Percentiles rank a stretch among this genome's conserved stretches.
These are phyloP conservation scores for Murraya koenigii DNA, from an alignment of 345 rosid genomes.

Conservation along the genomic window DNA sequence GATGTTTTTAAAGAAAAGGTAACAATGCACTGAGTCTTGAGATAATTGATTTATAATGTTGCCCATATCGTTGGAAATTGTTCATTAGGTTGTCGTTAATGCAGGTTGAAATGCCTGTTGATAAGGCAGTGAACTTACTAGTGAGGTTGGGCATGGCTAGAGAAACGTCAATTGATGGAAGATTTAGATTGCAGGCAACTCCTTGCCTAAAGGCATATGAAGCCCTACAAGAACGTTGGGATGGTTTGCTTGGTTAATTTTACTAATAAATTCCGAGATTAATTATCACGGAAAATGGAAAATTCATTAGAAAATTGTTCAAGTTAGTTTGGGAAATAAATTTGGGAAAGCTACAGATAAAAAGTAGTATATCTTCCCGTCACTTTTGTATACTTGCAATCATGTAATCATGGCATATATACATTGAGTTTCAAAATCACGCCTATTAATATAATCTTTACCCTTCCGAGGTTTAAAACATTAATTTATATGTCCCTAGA, in stretches of 20 bases:
- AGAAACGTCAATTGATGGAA: slow-evolving; percentile 52
- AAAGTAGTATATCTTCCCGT: neutral
- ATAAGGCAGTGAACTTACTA: slow-evolving; percentile 63
- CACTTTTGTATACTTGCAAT: neutral
- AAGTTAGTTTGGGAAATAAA: neutral
- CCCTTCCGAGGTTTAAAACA: neutral
- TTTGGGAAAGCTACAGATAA: neutral
- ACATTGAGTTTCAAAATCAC: neutral
- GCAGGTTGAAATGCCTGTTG: slow-evolving; percentile 90
- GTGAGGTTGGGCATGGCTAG: slow-evolving; percentile 62
- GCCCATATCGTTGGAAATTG: slow-evolving; percentile 9
- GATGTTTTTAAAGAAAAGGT: slow-evolving; percentile 68
- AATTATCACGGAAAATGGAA: neutral
- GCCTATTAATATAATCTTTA: neutral
- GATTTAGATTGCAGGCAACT: slow-evolving; percentile 43
- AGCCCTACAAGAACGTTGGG: slow-evolving; percentile 69
- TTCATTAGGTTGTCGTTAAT: slow-evolving; percentile 8
- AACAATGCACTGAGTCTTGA: neutral
- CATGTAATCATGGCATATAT: neutral
- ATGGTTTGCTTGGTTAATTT: slow-evolving; percentile 46
- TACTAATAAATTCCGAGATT: slow-evolving; percentile 5
- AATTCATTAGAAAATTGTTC: neutral
- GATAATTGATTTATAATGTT: neutral
- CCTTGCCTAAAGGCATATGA: slow-evolving; percentile 55
- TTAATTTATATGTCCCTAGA: too few relatives aligned